These are phyloP conservation scores for Alternaria arborescens DNA, from an alignment of 2,329 filamentous ascomycete species.

Conservation along the genomic window DNA sequence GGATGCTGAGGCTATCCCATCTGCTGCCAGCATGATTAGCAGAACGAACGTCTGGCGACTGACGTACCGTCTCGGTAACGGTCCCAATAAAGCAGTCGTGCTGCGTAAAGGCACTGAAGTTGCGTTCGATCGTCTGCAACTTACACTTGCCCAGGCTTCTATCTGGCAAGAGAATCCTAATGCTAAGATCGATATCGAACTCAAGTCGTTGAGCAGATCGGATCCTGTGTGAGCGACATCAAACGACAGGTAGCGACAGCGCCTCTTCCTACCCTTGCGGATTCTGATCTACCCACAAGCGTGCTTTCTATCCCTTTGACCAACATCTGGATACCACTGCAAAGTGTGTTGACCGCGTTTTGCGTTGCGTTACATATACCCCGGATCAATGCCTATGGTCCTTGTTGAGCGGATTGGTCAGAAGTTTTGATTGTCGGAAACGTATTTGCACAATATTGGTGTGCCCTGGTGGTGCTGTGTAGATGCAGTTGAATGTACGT, in stretches of 20 bases:
- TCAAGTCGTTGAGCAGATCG: constrained; percentile 7
- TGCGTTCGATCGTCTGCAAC: constrained; percentile 19
- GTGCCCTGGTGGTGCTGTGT: background rate
- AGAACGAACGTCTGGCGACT: constrained; percentile 19
- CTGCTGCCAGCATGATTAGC: constrained; percentile 7
- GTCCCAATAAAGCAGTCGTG: constrained; percentile 15
- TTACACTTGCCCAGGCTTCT: constrained; percentile 9
- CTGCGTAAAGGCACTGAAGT: constrained; percentile 14
- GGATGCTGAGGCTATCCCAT: constrained; percentile 10
- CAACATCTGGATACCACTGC: background rate
- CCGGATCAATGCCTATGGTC: background rate
- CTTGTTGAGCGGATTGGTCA: background rate
- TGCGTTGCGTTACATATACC: constrained; percentile 5
- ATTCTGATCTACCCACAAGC: background rate
- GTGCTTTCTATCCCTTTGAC: constrained; percentile 8
- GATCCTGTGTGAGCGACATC: background rate
- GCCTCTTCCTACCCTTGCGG: background rate
- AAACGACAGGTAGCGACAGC: background rate
- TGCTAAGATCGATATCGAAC: constrained; percentile 9
- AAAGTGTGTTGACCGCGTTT: background rate
- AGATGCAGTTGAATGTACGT: background rate
- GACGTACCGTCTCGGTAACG: constrained; percentile 12
- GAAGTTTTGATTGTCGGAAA: background rate
- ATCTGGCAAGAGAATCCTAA: constrained; percentile 2
- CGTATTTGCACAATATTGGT: background rate